Conservation (phyloP, 106 monocot genomes). For the Apostasia ramifera region DNA sequence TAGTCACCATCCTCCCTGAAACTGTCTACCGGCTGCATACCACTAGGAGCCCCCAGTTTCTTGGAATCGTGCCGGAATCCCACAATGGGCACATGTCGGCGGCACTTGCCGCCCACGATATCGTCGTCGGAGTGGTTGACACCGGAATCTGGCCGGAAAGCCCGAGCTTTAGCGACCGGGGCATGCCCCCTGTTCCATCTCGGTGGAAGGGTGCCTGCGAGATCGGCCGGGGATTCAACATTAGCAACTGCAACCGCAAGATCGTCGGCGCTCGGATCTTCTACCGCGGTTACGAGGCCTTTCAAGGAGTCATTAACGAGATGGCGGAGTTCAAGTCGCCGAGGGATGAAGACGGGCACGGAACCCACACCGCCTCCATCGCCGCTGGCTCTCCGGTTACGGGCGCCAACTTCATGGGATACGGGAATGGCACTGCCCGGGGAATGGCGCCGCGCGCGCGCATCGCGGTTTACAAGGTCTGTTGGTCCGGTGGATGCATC, state of each 20-base stretch:
- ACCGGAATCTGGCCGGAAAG: constrained; percentile 89
- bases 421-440: constrained; percentile 64
- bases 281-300: constrained; percentile 72
- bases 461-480: constrained; percentile 81
- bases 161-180: constrained; percentile 69
- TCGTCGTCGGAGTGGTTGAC: constrained; percentile 71
- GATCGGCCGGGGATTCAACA: constrained; percentile 40
- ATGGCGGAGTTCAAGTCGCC: constrained; percentile 67
- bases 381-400: constrained; percentile 53
- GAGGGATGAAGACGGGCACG: constrained; percentile 85
- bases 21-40: constrained; percentile 61
- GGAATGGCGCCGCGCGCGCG: constrained; percentile 83
- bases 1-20: constrained; percentile 48
- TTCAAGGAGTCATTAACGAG: constrained; percentile 50
- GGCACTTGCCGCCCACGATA: constrained; percentile 39
- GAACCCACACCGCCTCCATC: constrained; percentile 88
- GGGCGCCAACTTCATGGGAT: constrained; percentile 60
- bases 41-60: constrained; percentile 69
- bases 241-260: constrained; percentile 58
- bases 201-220: constrained; percentile 72
- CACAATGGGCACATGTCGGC: constrained; percentile 25
- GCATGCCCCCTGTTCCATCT: constrained; percentile 35
- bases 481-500: constrained; percentile 87
- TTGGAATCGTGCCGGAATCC: constrained; percentile 35
- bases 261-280: constrained; percentile 81